phyloP scores from a whole-genome alignment of 768 basidiomycete genomes.

The Lactarius evosmus region DNA sequence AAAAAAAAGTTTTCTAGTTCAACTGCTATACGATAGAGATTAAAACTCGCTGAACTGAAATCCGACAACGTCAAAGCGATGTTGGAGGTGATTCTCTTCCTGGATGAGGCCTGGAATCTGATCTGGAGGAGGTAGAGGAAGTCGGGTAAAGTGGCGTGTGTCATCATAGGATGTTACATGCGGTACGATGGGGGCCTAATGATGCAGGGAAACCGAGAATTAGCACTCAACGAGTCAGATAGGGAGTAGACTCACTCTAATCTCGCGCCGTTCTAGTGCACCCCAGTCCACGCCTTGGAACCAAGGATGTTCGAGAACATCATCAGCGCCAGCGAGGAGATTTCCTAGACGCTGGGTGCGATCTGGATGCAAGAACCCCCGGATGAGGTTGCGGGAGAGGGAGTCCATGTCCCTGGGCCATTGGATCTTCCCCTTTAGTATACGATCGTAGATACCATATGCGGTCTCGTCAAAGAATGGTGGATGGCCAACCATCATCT shows the following conservation, averaged over 20 bases:
- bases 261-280: conserved; percentile 80
- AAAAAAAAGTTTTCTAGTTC: conserved; percentile 1
- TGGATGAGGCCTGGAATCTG: conserved; percentile 76
- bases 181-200: conserved; percentile 82
- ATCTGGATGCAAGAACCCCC: conserved; percentile 87
- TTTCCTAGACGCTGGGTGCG: conserved; percentile 90
- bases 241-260: conserved; percentile 53
- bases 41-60: conserved; percentile 79
- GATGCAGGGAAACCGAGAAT: conserved; percentile 4
- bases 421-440: conserved; percentile 79
- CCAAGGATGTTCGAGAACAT: conserved; percentile 91
- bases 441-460: conserved; percentile 98
- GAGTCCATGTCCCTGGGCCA: conserved; percentile 92
- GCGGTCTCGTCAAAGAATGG: conserved; percentile 99
- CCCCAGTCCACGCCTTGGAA: conserved; percentile 95
- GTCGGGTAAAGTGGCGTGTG: conserved; percentile 80
- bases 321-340: conserved; percentile 86
- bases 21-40: conserved; percentile 27
- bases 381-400: conserved; percentile 84
- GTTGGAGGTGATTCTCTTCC: conserved; percentile 43
- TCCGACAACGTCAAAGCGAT: conserved; percentile 61
- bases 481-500: conserved; percentile 98
- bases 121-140: conserved; percentile 69
- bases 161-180: conserved; percentile 77
- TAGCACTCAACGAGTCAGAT: conserved; percentile 1